Conservation (phyloP, 75 land plant species). For the Sequoia sempervirens region DNA sequence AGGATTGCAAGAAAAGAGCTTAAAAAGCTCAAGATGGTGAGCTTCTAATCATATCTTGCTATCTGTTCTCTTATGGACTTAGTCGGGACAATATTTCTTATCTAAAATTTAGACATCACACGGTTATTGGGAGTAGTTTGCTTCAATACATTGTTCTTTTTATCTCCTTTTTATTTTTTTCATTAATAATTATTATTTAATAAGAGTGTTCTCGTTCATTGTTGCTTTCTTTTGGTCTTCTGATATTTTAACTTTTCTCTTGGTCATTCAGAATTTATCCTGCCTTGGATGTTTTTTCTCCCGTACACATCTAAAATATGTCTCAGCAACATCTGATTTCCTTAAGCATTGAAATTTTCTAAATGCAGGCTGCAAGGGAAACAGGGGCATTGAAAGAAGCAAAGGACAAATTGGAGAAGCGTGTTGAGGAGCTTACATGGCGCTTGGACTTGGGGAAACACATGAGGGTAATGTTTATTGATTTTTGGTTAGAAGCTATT, state of each 20-base stretch:
- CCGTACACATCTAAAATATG: neutral
- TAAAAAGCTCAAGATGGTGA: constrained; percentile 77
- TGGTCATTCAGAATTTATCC: neutral
- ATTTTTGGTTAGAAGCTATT: neutral
- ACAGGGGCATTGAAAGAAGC: constrained; percentile 95
- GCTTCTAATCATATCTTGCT: constrained; percentile 3
- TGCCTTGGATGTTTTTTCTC: neutral
- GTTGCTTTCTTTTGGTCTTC: neutral
- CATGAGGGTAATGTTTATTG: constrained; percentile 59
- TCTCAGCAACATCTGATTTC: neutral
- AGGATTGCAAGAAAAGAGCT: constrained; percentile 72
- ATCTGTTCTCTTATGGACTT: neutral
- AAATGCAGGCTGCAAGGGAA: constrained; percentile 81
- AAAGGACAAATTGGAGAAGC: constrained; percentile 91
- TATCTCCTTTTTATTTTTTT: neutral
- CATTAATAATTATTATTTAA: neutral
- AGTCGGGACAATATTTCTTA: neutral
- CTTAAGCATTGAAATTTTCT: neutral
- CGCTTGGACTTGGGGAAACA: constrained; percentile 84
- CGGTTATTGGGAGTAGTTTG: neutral
- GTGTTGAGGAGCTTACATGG: constrained; percentile 95
- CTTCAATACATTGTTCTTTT: neutral
- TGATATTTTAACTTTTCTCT: neutral
- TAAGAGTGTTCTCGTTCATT: neutral
- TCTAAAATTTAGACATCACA: neutral